Evolutionary conservation across 164 flowering plant species (phyloP).

Genomic region (Chloranthus sessilifolius): DNA sequence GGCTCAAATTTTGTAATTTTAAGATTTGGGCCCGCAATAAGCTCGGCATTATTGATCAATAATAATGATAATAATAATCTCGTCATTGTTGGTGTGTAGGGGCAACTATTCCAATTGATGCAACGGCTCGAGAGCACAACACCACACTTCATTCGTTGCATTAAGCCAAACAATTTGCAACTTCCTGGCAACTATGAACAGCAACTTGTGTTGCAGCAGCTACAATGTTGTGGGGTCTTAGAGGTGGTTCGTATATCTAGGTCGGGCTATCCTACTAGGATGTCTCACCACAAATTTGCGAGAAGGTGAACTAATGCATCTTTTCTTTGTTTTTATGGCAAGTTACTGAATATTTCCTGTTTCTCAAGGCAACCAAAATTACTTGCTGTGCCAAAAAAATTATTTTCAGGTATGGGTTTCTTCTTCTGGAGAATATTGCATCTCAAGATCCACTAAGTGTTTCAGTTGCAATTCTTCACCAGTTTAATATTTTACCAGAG

Average conservation of each 20-base stretch:
- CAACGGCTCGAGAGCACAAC: constrained; percentile 86
- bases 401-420: constrained; percentile 82
- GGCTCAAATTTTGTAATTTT: too few species aligned
- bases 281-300: constrained; percentile 97
- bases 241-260: constrained; percentile 98
- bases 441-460: constrained; percentile 94
- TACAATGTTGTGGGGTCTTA: constrained; percentile 94
- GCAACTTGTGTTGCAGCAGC: constrained; percentile 86
- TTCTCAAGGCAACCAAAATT: background rate
- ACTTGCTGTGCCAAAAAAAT: background rate
- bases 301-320: constrained; percentile 52
- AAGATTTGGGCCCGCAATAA: too few species aligned
- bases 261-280: constrained; percentile 93
- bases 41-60: too few species aligned
- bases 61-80: too few species aligned
- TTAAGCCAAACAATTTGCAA: constrained; percentile 83
- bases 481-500: constrained; percentile 87
- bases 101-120: constrained; percentile 92
- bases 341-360: background rate
- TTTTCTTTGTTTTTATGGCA: background rate
- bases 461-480: constrained; percentile 97
- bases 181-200: constrained; percentile 84
- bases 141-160: constrained; percentile 98
- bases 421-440: constrained; percentile 71
- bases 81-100: constrained; percentile 38